Conservation (phyloP, 768 basidiomycete genomes). For the Trametes cubensis region DNA sequence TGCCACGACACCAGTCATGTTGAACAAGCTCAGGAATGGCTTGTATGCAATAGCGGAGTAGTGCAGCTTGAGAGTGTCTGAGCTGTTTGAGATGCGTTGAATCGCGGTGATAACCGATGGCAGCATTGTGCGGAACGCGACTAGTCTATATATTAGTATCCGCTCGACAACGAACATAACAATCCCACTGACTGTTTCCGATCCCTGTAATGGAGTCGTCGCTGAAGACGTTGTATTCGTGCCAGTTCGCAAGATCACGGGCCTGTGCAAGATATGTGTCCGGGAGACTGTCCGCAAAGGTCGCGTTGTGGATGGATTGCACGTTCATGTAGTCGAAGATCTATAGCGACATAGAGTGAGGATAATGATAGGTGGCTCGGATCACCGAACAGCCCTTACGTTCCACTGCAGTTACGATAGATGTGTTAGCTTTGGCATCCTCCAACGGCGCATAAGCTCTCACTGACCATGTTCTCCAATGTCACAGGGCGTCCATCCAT, state of each 20-base stretch:
- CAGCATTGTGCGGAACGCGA: slow-evolving; percentile 66
- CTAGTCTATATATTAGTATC: slow-evolving; percentile 36
- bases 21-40: slow-evolving; percentile 77
- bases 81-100: slow-evolving; percentile 49
- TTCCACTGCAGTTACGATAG: slow-evolving; percentile 42
- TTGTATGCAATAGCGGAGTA: slow-evolving; percentile 73
- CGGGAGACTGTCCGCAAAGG: slow-evolving; percentile 52
- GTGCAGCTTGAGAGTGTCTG: slow-evolving; percentile 57
- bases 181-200: slow-evolving; percentile 36
- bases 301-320: slow-evolving; percentile 63
- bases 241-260: slow-evolving; percentile 67
- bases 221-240: slow-evolving; percentile 71
- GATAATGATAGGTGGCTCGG: neutral
- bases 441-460: neutral
- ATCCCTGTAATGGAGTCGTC: slow-evolving; percentile 55
- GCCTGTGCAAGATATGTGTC: slow-evolving; percentile 53
- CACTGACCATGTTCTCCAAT: slow-evolving; percentile 60
- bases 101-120: slow-evolving; percentile 62
- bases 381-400: slow-evolving; percentile 32
- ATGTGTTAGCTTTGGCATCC: slow-evolving; percentile 16
- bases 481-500: slow-evolving; percentile 56
- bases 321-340: slow-evolving; percentile 79
- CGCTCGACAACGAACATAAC: too few relatives aligned
- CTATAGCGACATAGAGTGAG: slow-evolving; percentile 34
- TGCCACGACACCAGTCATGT: slow-evolving; percentile 64